phyloP scores from a whole-genome alignment of 1,139 yeast species.

The Yamadazyma membranifaciens region DNA sequence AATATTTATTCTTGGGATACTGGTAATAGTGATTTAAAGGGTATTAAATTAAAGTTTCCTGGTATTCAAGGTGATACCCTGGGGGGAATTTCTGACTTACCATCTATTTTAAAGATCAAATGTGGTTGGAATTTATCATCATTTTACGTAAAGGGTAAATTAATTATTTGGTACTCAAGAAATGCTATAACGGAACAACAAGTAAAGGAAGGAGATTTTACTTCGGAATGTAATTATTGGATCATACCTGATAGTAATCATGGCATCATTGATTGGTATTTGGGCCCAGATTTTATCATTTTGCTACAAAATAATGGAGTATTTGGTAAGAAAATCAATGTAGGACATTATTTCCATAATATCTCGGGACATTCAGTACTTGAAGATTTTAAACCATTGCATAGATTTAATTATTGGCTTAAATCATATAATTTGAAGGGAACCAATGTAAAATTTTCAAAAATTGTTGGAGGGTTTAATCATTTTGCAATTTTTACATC shows the following conservation, averaged over 20 bases:
- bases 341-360: conserved; percentile 11
- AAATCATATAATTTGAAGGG: conserved; percentile 17
- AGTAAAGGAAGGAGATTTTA: conserved; percentile 18
- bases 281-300: conserved; percentile 52
- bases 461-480: conserved; percentile 49
- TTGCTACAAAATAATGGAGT: conserved; percentile 48
- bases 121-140: conserved; percentile 74
- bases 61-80: conserved; percentile 9
- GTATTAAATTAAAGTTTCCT: conserved; percentile 47
- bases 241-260: conserved; percentile 31
- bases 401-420: conserved; percentile 33
- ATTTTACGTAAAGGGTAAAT: conserved; percentile 51
- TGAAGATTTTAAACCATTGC: conserved; percentile 11
- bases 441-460: conserved; percentile 30
- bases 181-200: conserved; percentile 18
- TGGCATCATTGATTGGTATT: conserved; percentile 54
- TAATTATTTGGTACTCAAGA: conserved; percentile 60
- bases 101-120: conserved; percentile 41
- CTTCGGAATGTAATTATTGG: conserved; percentile 35
- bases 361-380: conserved; percentile 10
- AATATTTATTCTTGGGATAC: conserved; percentile 66
- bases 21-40: conserved; percentile 39
- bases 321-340: conserved; percentile 10
- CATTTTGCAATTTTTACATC: conserved; percentile 56
- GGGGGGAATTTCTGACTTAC: too few species aligned